Conservation (phyloP, 1,284 basidiomycete genomes). For the Boletus sp. region DNA sequence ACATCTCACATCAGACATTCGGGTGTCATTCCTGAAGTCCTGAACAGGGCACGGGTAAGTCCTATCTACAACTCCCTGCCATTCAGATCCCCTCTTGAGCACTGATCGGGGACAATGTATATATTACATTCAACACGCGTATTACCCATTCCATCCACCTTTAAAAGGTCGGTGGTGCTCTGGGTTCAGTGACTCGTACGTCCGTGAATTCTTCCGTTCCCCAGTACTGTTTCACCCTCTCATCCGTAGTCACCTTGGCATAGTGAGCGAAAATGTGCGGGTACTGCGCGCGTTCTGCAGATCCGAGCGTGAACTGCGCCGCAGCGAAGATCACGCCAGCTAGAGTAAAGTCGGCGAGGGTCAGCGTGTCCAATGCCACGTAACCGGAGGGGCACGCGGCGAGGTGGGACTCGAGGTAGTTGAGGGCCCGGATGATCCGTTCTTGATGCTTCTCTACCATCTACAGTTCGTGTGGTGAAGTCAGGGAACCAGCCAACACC, state of each 20-base stretch:
- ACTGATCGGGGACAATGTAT: background rate
- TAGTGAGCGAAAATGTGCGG: constrained; percentile 57
- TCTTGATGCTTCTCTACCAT: constrained; percentile 14
- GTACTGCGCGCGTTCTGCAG: constrained; percentile 42
- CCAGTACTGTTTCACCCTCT: constrained; percentile 42
- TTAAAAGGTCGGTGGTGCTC: background rate
- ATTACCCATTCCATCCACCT: background rate
- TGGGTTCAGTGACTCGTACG: constrained; percentile 16
- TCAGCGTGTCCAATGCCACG: constrained; percentile 60
- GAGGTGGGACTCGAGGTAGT: constrained; percentile 53
- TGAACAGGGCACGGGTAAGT: too few species aligned
- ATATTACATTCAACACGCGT: background rate
- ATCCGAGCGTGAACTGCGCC: constrained; percentile 42
- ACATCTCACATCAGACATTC: too few species aligned
- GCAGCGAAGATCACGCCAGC: constrained; percentile 42
- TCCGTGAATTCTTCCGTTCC: constrained; percentile 22
- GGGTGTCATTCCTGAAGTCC: too few species aligned
- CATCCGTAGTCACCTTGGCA: constrained; percentile 53
- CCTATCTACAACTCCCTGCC: too few species aligned
- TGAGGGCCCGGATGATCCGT: constrained; percentile 32
- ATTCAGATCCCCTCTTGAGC: too few species aligned
- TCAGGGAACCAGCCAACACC: background rate
- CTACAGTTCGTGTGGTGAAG: constrained; percentile 1
- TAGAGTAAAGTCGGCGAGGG: constrained; percentile 61
- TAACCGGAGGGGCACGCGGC: constrained; percentile 46